Conservation (phyloP, 2,329 filamentous ascomycete species). For the Huntiella moniliformis region DNA sequence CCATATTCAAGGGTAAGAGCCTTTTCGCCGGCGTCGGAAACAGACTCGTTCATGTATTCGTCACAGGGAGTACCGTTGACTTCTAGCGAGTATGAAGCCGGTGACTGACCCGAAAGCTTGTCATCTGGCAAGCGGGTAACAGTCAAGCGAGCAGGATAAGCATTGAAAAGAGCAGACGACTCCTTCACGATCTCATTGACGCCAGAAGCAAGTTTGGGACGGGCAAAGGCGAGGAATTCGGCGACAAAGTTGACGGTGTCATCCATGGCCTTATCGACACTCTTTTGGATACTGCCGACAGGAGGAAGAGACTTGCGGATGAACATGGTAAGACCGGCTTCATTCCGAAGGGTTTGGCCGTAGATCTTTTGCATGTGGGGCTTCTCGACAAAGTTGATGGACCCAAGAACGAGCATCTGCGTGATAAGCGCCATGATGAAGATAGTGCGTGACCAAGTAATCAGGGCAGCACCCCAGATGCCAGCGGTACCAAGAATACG, state of each 20-base stretch:
- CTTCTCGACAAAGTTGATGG: slow-evolving; percentile 84
- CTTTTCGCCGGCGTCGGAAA: slow-evolving; percentile 26
- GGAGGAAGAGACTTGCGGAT: slow-evolving; percentile 65
- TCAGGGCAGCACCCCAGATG: slow-evolving; percentile 86
- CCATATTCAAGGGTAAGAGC: slow-evolving; percentile 76
- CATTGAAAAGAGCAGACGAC: slow-evolving; percentile 72
- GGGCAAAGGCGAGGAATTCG: slow-evolving; percentile 69
- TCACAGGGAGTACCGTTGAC: slow-evolving; percentile 47
- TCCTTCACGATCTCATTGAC: slow-evolving; percentile 78
- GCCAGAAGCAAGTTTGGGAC: slow-evolving; percentile 69
- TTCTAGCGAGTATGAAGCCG: slow-evolving; percentile 59
- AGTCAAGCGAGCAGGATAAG: slow-evolving; percentile 70
- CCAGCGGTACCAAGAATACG: slow-evolving; percentile 82
- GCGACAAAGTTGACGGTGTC: slow-evolving; percentile 80
- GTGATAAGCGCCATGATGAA: slow-evolving; percentile 73
- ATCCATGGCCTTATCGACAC: slow-evolving; percentile 70
- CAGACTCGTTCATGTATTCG: slow-evolving; percentile 21
- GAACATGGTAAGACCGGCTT: slow-evolving; percentile 83
- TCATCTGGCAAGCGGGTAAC: slow-evolving; percentile 65
- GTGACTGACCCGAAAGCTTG: slow-evolving; percentile 51
- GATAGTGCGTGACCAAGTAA: slow-evolving; percentile 74
- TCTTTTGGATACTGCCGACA: slow-evolving; percentile 66
- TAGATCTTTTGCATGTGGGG: slow-evolving; percentile 99
- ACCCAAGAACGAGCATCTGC: slow-evolving; percentile 67
- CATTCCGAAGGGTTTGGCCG: slow-evolving; percentile 60